Evolutionary conservation across 257 asterid genomes (phyloP), one percentile per base, ranked within the genome.

Genomic region (Gentiana straminea): DNA sequence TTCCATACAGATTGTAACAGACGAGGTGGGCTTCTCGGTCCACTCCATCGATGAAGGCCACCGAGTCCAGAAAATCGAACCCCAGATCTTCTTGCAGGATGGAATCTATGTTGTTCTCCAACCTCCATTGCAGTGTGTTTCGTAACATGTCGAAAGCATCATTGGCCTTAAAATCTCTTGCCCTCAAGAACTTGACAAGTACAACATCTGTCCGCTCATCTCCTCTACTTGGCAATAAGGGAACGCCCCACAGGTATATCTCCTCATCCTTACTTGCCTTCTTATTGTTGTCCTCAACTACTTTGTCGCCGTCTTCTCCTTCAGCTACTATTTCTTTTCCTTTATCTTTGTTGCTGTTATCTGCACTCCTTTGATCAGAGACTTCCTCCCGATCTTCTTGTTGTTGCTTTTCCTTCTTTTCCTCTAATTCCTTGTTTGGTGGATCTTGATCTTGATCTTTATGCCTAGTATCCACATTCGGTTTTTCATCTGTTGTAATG

Each of bases 1-100:
- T 77, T 0, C 91, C 94, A 15, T 75, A 83, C 7, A 81, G 72
- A 49, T 70, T 85, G 80, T 79, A 82, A 61, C 94, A 82, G 10
- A 85, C 70, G 0, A 80, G 84, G n/a, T 75, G 84, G 7, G 86
- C 89, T 4, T 81, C 66, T 0, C 72, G 74, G 45, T 80, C 94
- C 7, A 50, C 15, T 8, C 94, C 94, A 46, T 58, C 65, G 63
- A 72, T 60, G 58, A 61, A 78, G 54, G 75, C 69, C 24, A 71
- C 69, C 24, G 24, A 24, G 0, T 58, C 37, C 0, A 65, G 79
- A 11, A 61, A 76, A 35, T 75, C 82, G n/a, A 8, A n/a, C 5
- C 81, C 88, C 0, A 85, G 61, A 70, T 79, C 82, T 36, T 84
- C 87, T 0, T 72, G 72, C 59, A 66, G 15, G 9, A 82, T 76